A percentile compares a stretch with the other conserved stretches of the same genome.
Evolutionary conservation across 1,284 basidiomycete species (phyloP).

Genomic region (Rhizoctonia solani): DNA sequence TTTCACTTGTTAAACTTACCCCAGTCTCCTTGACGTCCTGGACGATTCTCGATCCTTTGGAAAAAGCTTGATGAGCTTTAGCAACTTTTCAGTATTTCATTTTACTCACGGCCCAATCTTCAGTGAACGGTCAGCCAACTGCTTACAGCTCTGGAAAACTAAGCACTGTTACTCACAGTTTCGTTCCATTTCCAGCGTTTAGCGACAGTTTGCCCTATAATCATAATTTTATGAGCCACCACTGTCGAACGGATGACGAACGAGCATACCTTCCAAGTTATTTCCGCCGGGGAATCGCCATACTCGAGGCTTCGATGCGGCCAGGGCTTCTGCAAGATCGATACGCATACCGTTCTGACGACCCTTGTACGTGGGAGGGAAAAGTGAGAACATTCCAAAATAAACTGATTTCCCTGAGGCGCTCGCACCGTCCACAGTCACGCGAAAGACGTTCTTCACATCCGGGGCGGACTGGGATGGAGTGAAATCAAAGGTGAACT

Average conservation of each 20-base stretch:
- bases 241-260: background rate
- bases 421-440: slow-evolving; percentile 53
- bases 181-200: slow-evolving; percentile 73
- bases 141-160: background rate
- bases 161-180: slow-evolving; percentile 55
- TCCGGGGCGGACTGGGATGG: slow-evolving; percentile 50
- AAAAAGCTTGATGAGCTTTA: background rate
- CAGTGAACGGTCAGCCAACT: slow-evolving; percentile 38
- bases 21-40: slow-evolving; percentile 59
- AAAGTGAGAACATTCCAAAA: slow-evolving; percentile 69
- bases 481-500: slow-evolving; percentile 54
- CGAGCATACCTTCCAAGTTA: slow-evolving; percentile 50
- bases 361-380: slow-evolving; percentile 71
- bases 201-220: slow-evolving; percentile 46
- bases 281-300: slow-evolving; percentile 71
- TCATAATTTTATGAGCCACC: background rate
- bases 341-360: slow-evolving; percentile 62
- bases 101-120: slow-evolving; percentile 24
- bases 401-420: slow-evolving; percentile 54
- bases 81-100: background rate
- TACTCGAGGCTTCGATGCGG: slow-evolving; percentile 64
- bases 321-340: slow-evolving; percentile 65
- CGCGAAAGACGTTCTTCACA: slow-evolving; percentile 56
- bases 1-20: slow-evolving; percentile 42
- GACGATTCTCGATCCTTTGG: slow-evolving; percentile 49